phyloP scores from a whole-genome alignment of 2,329 filamentous ascomycete species.

The Sphaerulina musiva region DNA sequence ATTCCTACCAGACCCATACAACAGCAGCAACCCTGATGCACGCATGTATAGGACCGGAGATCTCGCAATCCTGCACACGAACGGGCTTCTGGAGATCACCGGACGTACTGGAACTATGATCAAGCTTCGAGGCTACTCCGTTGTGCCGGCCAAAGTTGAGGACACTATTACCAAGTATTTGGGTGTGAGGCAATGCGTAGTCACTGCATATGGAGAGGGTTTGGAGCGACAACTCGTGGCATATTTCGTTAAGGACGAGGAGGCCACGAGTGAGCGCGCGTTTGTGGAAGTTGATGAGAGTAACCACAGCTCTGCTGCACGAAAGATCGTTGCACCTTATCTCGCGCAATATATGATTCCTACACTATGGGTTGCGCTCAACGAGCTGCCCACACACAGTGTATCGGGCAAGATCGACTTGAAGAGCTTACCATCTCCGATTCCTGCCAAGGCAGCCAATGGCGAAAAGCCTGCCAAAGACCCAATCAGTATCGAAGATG shows the following conservation, averaged over 20 bases:
- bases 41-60: slow-evolving; percentile 73
- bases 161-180: slow-evolving; percentile 63
- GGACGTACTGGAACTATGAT: slow-evolving; percentile 74
- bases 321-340: slow-evolving; percentile 57
- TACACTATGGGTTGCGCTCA: slow-evolving; percentile 66
- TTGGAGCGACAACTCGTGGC: slow-evolving; percentile 69
- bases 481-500: slow-evolving; percentile 58
- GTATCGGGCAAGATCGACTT: slow-evolving; percentile 75
- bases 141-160: slow-evolving; percentile 71
- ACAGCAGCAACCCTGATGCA: slow-evolving; percentile 48
- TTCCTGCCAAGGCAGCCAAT: slow-evolving; percentile 39
- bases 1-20: slow-evolving; percentile 62
- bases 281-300: slow-evolving; percentile 61
- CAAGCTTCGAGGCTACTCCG: slow-evolving; percentile 71
- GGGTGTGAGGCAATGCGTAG: slow-evolving; percentile 64
- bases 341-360: slow-evolving; percentile 82
- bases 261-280: slow-evolving; percentile 52
- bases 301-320: slow-evolving; percentile 63
- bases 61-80: slow-evolving; percentile 59
- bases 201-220: slow-evolving; percentile 68
- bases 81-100: slow-evolving; percentile 66
- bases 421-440: slow-evolving; percentile 62
- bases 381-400: slow-evolving; percentile 64
- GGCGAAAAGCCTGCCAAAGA: slow-evolving; percentile 35
- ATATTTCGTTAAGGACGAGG: slow-evolving; percentile 64